Base-by-base conservation (phyloP, 495 filamentous ascomycete species). In the Penicillium odoratum region DNA sequence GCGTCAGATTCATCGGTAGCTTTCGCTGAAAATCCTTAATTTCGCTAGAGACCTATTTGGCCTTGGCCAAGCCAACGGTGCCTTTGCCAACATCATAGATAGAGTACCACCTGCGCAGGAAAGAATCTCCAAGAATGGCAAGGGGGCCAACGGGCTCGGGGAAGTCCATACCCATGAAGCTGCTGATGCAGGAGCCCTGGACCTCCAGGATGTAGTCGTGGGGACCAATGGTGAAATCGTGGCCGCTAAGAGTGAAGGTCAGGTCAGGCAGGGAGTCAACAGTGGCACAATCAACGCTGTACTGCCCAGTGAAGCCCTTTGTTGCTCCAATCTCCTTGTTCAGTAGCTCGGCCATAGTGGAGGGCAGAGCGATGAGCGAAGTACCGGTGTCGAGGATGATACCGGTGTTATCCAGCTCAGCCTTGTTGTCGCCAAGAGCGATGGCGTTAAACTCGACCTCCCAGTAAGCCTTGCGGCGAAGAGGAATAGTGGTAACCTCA, bases 401-500 rank as follows among this genome's bases (percentile, higher is more conserved):
- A 78, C 95, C 95, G 46, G 92, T 97, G 80, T 89, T 83, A 46
- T 97, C 92, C 52, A 98, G 86, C 64, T 94, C 88, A 59, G 94
- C 94, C 60, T 83, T 83, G 56, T 84, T 81, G 16, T 90, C 82
- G 58, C 94, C 95, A 59, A 97, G 93, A 48, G 86, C 84, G 76
- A 99, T 93, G 46, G 90, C 80, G 66, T 98, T 89, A 60, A 98
- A 86, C 62, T 98, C 92, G 28, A 98, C 93, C 81, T 99, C 95
- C 95, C 95, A 99, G 83, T 99, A 99, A 40, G 95, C 95, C 87
- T 97, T 97, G 68, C 95, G 90, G 71, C 94, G 87, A 60, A 99
- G 85, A 48, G 93, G 93, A 61, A 99, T 92, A 69, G 89, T 93
- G 58, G 85, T 91, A 66, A 99, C 81, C 74, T 97, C 87, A 63